Evolutionary conservation across 768 basidiomycete species (phyloP), one percentile per base, ranked within the genome.

Genomic region (Tricholomella constricta): DNA sequence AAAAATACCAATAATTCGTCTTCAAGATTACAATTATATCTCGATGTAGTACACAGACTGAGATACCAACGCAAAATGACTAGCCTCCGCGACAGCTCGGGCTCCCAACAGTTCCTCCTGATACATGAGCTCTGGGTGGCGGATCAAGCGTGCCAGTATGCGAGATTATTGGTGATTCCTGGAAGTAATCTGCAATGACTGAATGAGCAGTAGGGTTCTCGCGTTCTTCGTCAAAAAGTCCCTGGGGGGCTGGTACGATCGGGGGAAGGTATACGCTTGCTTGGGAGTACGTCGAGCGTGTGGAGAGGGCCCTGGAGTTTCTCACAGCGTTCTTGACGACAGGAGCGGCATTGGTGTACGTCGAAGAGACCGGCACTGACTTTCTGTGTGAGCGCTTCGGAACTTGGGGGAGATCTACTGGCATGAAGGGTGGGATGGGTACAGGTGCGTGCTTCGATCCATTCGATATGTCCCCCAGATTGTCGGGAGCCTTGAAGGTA

Each of bases 381-480:
- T 54, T 56, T 40, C 50, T 54, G 14, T 36, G 35, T 8, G 51
- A 31, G n/a, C 55, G 55, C 14, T 37, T 56, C 19, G 23, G 37
- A 15, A 43, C 48, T 25, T 38, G 45, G 29, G 23, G 48, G 2
- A 49, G 20, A 48, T 60, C 54, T 26, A 41, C 35, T 12, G 63
- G 57, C 60, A 61, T 60, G 49, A 65, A 69, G 15, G 58, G 23
- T 4, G 64, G 62, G 4, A 60, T 42, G 23, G 66, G 60, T 29
- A 47, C 45, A 49, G 52, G 51, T 15, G 54, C 43, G 6, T 36
- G 41, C 55, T 37, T 58, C 53, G 65, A 56, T 2, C 58, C 60
- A 17, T 52, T 49, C 14, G 60, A 49, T 10, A 62, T 60, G 42
- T 62, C 55, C 29, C 57, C 56, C 47, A 64, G 45, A 23, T 62